Conservation (phyloP, 2,329 filamentous ascomycete genomes). For the Trichoderma koningii region DNA sequence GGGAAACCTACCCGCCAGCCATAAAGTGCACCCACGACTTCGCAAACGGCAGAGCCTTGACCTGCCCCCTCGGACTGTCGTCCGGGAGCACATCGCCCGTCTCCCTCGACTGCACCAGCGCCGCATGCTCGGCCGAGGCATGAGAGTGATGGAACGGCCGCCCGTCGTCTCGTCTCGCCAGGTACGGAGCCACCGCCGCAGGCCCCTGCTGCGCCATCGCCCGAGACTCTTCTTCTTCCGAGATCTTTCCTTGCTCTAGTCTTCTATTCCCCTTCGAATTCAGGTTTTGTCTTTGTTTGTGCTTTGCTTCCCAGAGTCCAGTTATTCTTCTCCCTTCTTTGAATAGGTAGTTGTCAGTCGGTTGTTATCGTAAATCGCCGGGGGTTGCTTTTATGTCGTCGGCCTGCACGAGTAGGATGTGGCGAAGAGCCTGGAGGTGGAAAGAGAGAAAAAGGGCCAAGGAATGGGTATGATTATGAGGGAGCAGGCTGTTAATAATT, state of each 20-base stretch:
- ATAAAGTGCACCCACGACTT: conserved; percentile 93
- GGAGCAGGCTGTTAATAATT: no score
- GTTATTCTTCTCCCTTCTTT: neutral
- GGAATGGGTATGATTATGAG: no score
- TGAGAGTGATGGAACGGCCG: conserved; percentile 38
- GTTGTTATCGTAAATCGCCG: neutral
- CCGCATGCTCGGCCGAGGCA: conserved; percentile 40
- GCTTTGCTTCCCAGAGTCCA: neutral
- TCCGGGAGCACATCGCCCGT: conserved; percentile 58
- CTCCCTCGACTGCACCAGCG: conserved; percentile 61
- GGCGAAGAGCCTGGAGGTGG: neutral
- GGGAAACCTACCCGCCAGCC: conserved; percentile 73
- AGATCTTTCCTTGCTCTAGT: no score
- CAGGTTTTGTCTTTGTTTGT: neutral
- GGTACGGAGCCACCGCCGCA: conserved; percentile 31
- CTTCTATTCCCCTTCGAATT: neutral
- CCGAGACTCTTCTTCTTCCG: neutral
- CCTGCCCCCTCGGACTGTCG: conserved; percentile 39
- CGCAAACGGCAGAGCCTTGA: conserved; percentile 54
- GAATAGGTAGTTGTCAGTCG: neutral
- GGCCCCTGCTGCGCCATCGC: conserved; percentile 24
- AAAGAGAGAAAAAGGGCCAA: neutral
- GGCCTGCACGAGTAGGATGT: neutral
- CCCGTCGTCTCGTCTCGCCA: conserved; percentile 39
- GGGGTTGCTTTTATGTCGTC: neutral